Conservation (phyloP, 352 stramenopile species). For the Phytophthora cactorum region DNA sequence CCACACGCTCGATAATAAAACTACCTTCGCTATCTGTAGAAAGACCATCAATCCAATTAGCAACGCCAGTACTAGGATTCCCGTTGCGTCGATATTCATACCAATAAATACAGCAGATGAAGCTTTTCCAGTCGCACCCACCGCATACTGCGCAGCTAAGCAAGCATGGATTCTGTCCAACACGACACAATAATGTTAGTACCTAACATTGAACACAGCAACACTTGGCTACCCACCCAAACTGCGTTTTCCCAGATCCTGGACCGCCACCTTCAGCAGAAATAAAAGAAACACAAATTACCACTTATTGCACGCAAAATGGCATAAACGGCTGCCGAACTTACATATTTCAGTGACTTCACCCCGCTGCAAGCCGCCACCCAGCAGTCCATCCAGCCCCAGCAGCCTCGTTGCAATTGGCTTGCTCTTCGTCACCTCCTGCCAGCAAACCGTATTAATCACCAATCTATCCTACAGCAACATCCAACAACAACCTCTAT, state of each 20-base stretch:
- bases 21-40: constrained; percentile 90
- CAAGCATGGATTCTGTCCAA: constrained; percentile 67
- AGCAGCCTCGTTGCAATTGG: constrained; percentile 55
- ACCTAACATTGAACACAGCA: neutral
- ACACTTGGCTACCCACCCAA: constrained; percentile 43
- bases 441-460: neutral
- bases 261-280: constrained; percentile 53
- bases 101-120: constrained; percentile 67
- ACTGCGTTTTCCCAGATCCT: constrained; percentile 79
- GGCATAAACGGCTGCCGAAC: neutral
- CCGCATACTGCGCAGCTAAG: constrained; percentile 60
- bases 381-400: constrained; percentile 63
- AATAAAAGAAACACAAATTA: neutral
- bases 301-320: neutral
- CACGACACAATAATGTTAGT: constrained; percentile 2
- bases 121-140: constrained; percentile 18
- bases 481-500: neutral
- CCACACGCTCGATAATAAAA: constrained; percentile 90
- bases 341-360: constrained; percentile 86
- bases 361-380: constrained; percentile 65
- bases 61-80: neutral
- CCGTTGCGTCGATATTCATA: constrained; percentile 16
- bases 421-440: constrained; percentile 38
- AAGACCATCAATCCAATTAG: neutral
- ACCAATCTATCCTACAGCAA: neutral